These are phyloP conservation scores for Colletotrichum shisoi DNA, from an alignment of 2,329 filamentous ascomycete species.

Conservation along the genomic window DNA sequence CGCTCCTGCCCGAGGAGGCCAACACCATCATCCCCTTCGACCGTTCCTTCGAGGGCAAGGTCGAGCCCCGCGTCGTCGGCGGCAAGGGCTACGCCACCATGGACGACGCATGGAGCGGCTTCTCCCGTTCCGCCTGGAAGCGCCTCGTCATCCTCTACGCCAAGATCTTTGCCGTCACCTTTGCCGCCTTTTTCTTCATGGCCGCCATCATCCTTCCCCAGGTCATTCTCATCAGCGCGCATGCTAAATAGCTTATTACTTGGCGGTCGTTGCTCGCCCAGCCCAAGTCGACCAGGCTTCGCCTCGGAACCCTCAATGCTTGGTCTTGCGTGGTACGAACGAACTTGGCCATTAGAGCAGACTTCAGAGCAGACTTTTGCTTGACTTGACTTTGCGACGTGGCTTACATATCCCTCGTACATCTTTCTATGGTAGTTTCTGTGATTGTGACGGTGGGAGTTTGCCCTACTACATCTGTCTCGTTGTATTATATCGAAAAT, in stretches of 20 bases:
- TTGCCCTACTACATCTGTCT: background rate
- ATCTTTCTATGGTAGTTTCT: too few species aligned
- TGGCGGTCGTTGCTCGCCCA: background rate
- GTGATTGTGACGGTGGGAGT: background rate
- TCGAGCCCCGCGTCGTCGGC: conserved; percentile 76
- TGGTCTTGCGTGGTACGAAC: background rate
- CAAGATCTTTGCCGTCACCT: conserved; percentile 70
- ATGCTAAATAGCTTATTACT: conserved; percentile 1
- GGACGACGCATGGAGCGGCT: conserved; percentile 79
- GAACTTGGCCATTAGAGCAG: too few species aligned
- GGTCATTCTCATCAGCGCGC: conserved; percentile 53
- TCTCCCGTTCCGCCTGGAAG: conserved; percentile 74
- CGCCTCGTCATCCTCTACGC: conserved; percentile 77
- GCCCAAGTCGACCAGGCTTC: background rate
- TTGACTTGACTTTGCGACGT: background rate
- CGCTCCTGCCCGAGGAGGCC: conserved; percentile 80
- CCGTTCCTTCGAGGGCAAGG: conserved; percentile 79
- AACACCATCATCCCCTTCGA: conserved; percentile 91
- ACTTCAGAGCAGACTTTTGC: too few species aligned
- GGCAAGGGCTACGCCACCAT: conserved; percentile 76
- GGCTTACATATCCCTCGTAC: background rate
- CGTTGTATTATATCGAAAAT: background rate
- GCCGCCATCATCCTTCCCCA: conserved; percentile 61
- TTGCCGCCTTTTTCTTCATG: conserved; percentile 58
- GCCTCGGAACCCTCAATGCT: background rate